Evolutionary conservation across 495 filamentous ascomycete species (phyloP).

Genomic region (Daldinia concentrica): DNA sequence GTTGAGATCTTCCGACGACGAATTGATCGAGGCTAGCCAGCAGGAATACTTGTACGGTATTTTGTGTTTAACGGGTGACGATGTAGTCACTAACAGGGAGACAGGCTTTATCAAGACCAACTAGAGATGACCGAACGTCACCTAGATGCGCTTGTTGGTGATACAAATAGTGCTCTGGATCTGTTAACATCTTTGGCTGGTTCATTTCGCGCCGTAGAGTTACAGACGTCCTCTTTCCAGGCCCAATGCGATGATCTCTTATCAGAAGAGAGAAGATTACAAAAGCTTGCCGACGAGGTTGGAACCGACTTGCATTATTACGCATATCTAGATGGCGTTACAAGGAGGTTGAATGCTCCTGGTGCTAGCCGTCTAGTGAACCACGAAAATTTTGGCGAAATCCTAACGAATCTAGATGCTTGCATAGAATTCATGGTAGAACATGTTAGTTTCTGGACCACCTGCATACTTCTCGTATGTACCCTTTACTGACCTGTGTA

Average conservation of each 20-base stretch:
- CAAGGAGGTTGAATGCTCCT: conserved; percentile 88
- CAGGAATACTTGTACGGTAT: conserved; percentile 80
- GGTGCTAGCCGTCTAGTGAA: conserved; percentile 85
- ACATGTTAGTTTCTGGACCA: conserved; percentile 66
- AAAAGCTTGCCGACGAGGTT: conserved; percentile 79
- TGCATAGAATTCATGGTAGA: conserved; percentile 90
- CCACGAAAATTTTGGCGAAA: conserved; percentile 82
- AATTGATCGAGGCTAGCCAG: conserved; percentile 80
- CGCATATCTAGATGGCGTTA: conserved; percentile 88
- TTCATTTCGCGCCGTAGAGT: conserved; percentile 85
- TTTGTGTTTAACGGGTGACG: conserved; percentile 14
- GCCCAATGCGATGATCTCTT: conserved; percentile 89
- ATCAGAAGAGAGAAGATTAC: conserved; percentile 77
- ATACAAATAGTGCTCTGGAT: conserved; percentile 75
- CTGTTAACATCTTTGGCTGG: conserved; percentile 78
- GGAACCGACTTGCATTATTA: conserved; percentile 90
- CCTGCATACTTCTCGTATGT: neutral
- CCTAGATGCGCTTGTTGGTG: conserved; percentile 78
- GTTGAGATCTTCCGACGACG: conserved; percentile 68
- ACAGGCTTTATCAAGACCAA: conserved; percentile 79
- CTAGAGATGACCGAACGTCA: conserved; percentile 80
- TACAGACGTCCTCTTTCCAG: conserved; percentile 89
- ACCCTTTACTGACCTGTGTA: conserved; percentile 36
- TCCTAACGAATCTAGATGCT: conserved; percentile 82
- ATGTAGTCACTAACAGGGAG: conserved; percentile 40